Evolutionary conservation across 2,329 filamentous ascomycete species (phyloP).

Genomic region (Aspergillus costaricaensis): DNA sequence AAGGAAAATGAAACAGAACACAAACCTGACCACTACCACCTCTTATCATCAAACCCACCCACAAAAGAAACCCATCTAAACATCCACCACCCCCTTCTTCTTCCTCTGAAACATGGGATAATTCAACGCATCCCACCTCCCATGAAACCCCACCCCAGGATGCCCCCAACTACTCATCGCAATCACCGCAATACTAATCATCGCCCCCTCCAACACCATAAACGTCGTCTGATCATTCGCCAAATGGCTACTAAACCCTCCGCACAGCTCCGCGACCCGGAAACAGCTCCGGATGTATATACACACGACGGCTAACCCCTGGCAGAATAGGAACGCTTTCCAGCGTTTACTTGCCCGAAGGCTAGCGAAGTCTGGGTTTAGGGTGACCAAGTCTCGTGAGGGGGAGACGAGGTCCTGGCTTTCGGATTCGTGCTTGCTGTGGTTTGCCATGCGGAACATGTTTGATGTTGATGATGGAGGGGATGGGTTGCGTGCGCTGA

Average conservation of each 20-base stretch:
- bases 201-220: slow-evolving; percentile 54
- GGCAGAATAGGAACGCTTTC: background rate
- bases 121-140: background rate
- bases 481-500: background rate
- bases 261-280: slow-evolving; percentile 52
- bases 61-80: background rate
- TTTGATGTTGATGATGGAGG: background rate
- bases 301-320: slow-evolving; percentile 36
- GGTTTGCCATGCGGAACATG: background rate
- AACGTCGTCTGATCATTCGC: slow-evolving; percentile 54
- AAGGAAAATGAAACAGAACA: background rate
- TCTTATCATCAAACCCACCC: background rate
- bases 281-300: slow-evolving; percentile 52
- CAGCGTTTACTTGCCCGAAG: background rate
- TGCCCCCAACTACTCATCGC: background rate
- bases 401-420: background rate
- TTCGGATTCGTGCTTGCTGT: background rate
- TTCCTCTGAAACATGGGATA: background rate
- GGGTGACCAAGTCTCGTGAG: background rate
- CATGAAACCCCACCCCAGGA: background rate
- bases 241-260: slow-evolving; percentile 49
- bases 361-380: background rate
- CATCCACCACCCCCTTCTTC: background rate
- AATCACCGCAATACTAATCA: slow-evolving; percentile 41
- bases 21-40: background rate